Conservation (phyloP, 257 asterid genomes). For the Plantago elongata region DNA sequence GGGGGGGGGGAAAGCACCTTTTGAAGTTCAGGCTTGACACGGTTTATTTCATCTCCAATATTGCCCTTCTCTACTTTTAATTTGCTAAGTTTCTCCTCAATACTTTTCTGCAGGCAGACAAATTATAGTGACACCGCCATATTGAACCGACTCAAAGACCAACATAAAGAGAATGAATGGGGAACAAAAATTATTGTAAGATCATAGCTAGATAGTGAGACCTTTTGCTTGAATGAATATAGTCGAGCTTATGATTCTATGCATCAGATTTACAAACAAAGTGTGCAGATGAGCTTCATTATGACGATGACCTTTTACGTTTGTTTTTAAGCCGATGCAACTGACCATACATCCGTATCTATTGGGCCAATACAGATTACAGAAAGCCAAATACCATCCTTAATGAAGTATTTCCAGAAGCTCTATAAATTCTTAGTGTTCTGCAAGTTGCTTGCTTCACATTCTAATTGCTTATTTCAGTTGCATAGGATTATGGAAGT, state of each 20-base stretch:
- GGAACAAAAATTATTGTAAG: neutral
- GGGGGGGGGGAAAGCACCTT: conserved; percentile 71
- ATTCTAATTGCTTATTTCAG: no score
- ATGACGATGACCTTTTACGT: no score
- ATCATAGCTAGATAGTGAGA: conserved; percentile 9
- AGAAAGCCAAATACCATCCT: conserved; percentile 1
- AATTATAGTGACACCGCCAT: conserved; percentile 18
- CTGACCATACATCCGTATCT: conserved; percentile 8
- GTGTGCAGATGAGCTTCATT: no score
- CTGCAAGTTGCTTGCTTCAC: no score
- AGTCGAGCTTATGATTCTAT: no score
- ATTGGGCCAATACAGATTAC: conserved; percentile 12
- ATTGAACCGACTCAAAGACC: conserved; percentile 9
- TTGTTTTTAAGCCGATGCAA: conserved; percentile 3
- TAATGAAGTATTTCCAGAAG: neutral
- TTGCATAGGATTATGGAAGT: no score
- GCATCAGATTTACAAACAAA: no score
- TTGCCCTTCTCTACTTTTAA: conserved; percentile 70
- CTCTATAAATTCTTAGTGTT: no score
- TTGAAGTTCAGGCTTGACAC: conserved; percentile 66
- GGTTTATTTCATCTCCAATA: conserved; percentile 67
- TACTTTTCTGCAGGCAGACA: conserved; percentile 66
- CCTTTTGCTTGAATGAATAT: no score
- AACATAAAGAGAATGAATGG: conserved; percentile 4
- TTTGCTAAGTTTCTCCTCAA: conserved; percentile 75